Evolutionary conservation across 1,284 basidiomycete species (phyloP), one percentile per base, ranked within the genome.

Genomic region (Ceratorhiza oryzae-sativae): DNA sequence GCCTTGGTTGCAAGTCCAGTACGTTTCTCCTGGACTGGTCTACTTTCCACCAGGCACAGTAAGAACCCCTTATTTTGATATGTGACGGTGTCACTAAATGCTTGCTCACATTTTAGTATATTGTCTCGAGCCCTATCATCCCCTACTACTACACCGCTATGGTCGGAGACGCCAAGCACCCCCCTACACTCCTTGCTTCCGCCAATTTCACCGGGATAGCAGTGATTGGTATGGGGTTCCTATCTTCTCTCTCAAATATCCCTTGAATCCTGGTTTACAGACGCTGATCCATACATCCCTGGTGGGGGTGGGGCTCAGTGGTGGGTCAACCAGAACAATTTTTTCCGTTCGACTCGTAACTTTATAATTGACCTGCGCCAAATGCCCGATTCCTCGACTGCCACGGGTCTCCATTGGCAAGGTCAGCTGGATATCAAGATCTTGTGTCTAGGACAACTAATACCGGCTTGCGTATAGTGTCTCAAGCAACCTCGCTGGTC

Each of bases 291-390:
- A 0, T 80, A 80, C 71, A 67, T 73, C 10, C 63, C 76, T n/a
- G 68, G 72, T 13, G 72, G 73, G 25, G 55, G 63, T 6, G 73
- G 55, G 32, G 73, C 71, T 27, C 59, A 75, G 39, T 68, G 51
- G 51, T 71, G 68, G 68, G 68, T 79, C 32, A 77, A 77, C 75
- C 87, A 88, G 76, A 87, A 90, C 79, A 90, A 90, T 79, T 90
- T 90, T 71, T 80, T 77, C 73, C 76, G 79, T 10, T 86, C 87
- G 1, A 83, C 89, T 51, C 82, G 88, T 55, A 89, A 90, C 78
- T 85, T 90, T 67, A 84, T 86, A 39, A 83, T 87, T 75, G 85
- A 86, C 77, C 78, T 84, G 10, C 60, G 65, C 30, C 23, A 36
- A 25, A 30, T 71, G 25, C 60, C 68, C 3, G 51, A 42, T 6